Evolutionary conservation across 192 early-diverging fungal species (phyloP).

Genomic region (Borealophlyctis nickersoniae): DNA sequence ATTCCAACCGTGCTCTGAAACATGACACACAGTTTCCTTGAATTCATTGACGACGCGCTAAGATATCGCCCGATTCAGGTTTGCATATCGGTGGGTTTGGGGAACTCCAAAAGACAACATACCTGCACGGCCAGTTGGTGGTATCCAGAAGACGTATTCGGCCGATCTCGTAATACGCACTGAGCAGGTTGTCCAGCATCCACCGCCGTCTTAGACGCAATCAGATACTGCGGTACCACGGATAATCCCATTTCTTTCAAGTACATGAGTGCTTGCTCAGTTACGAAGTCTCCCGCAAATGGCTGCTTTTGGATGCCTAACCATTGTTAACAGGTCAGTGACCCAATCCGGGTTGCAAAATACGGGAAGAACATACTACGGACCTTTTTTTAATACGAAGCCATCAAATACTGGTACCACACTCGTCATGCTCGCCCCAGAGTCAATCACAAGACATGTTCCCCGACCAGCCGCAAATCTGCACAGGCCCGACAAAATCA

Average conservation of each 20-base stretch:
- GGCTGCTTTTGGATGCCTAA: conserved; percentile 60
- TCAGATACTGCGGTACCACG: conserved; percentile 79
- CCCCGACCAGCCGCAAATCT: conserved; percentile 87
- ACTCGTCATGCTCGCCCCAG: conserved; percentile 82
- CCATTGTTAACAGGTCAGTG: not conserved
- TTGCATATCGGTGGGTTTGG: not conserved
- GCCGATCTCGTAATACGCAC: conserved; percentile 47
- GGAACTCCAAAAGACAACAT: conserved; percentile 10
- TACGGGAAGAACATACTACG: not conserved
- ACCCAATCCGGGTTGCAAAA: no score
- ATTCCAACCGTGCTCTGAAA: conserved; percentile 68
- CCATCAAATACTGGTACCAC: conserved; percentile 97
- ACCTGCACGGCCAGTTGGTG: conserved; percentile 72
- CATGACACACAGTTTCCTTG: conserved; percentile 88
- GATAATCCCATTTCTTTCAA: conserved; percentile 52
- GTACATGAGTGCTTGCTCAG: conserved; percentile 66
- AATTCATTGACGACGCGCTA: conserved; percentile 84
- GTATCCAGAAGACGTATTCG: conserved; percentile 63
- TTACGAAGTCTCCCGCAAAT: conserved; percentile 81
- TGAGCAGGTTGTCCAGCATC: conserved; percentile 64
- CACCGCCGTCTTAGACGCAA: conserved; percentile 72
- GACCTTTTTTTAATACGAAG: conserved; percentile 87
- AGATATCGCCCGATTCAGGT: not conserved
- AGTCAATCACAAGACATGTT: conserved; percentile 89
- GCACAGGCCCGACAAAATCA: not conserved